Base-by-base conservation (phyloP, 768 basidiomycete genomes). In the Cytidiella melzeri region DNA sequence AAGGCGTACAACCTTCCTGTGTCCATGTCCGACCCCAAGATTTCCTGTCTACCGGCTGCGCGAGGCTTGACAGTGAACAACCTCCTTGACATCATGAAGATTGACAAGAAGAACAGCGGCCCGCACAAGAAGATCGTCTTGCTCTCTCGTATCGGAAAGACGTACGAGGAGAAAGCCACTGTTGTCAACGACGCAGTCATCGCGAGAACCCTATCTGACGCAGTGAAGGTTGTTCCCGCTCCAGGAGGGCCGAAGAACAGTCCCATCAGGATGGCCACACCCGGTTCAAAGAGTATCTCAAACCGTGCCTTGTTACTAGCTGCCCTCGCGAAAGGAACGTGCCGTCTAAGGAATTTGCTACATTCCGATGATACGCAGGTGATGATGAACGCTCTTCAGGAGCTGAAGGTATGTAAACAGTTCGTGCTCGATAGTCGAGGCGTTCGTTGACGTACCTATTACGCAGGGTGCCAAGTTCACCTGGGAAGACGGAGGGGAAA, bases 351-450 rank as follows among this genome's bases (percentile, higher is more conserved):
- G 66, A 99, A 99, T 58, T 69, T 99, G 4, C 73, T 99, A 28
- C 95, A 98, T 63, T 96, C 93, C 3, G 95, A 98, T 60, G 95
- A 99, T 63, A 99, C 96, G 0, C 92, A 94, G 57, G 95, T 99
- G 47, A 99, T 99, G 96, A 98, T 98, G 93, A 75, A 84, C 3
- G 95, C 94, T 27, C 74, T 98, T 25, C 71, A 80, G 38, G 90
- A 92, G 46, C 79, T 99, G 54, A 85, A 93, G 73, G 92, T 88
- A 48, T 28, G 71, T 47, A 15, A 21, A 24, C 26, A 34, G 25
- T n/a, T 30, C 28, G 49, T 12, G 15, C 36, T 49, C 39, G 45
- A 13, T 27, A 12, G 25, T 39, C 12, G 38, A 27, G 46, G 41
- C 12, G 24, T 15, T 23, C 39, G 2, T 36, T 21, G 2, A 28